Percentiles rank a stretch among this genome's conserved stretches.
phyloP scores from a whole-genome alignment of 2,329 filamentous ascomycete genomes.

The Colletotrichum tropicicola region DNA sequence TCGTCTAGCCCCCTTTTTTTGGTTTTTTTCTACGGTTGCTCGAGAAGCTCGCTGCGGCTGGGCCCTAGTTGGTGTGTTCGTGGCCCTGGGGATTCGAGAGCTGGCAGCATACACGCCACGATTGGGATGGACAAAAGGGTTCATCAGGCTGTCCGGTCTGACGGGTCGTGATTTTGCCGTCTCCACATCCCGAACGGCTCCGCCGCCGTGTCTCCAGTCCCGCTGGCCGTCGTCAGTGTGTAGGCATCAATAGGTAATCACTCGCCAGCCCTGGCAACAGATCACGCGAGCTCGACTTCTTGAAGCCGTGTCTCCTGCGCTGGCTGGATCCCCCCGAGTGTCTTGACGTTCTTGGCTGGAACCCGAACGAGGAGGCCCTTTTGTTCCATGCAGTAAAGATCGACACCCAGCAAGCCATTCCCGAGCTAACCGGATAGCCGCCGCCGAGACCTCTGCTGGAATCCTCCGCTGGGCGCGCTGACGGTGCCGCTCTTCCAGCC shows the following conservation, averaged over 20 bases:
- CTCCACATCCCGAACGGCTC: constrained; percentile 15
- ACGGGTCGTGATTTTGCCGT: background rate
- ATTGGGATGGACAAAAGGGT: background rate
- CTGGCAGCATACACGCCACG: too few relatives aligned
- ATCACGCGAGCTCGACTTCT: constrained; percentile 17
- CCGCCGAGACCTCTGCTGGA: constrained; percentile 8
- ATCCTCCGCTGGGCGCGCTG: background rate
- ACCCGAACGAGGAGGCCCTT: too few relatives aligned
- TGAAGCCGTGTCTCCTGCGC: background rate
- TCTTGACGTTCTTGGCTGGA: constrained; percentile 19
- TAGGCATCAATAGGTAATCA: too few relatives aligned
- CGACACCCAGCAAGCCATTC: background rate
- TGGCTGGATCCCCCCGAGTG: background rate
- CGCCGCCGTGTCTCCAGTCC: too few relatives aligned
- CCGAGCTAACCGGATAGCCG: constrained; percentile 28
- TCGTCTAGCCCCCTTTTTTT: background rate
- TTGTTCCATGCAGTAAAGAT: background rate
- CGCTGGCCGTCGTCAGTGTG: background rate
- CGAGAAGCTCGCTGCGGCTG: background rate
- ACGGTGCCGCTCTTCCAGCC: background rate
- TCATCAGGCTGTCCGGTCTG: too few relatives aligned
- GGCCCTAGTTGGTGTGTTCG: background rate
- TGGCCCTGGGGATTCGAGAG: too few relatives aligned
- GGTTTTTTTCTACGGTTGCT: background rate
- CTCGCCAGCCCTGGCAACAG: background rate